Percentiles rank a stretch among this genome's conserved stretches.
Conservation (phyloP, 768 basidiomycete species). For the Podaxis pistillaris region DNA sequence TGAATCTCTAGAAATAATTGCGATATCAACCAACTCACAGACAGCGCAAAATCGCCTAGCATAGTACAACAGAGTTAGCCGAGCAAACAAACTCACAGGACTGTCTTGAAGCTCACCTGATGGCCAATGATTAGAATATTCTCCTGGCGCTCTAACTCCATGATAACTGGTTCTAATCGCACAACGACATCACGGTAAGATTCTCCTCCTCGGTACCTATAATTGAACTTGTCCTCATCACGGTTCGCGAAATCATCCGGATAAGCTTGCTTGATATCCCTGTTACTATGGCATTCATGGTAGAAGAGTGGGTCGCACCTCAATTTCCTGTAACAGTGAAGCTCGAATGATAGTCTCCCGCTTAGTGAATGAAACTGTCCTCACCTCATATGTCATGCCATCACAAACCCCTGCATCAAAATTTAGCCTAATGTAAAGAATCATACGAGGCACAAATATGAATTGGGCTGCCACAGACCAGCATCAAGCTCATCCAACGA, state of each 20-base stretch:
- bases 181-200: slow-evolving; percentile 97
- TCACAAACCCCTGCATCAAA: slow-evolving; percentile 77
- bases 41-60: slow-evolving; percentile 75
- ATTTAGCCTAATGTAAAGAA: not conserved
- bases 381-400: slow-evolving; percentile 92
- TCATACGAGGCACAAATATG: not conserved
- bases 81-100: not conserved
- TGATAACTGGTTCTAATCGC: slow-evolving; percentile 95
- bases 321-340: slow-evolving; percentile 66
- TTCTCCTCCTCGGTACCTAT: slow-evolving; percentile 95
- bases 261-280: slow-evolving; percentile 70
- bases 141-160: slow-evolving; percentile 98
- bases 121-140: slow-evolving; percentile 97
- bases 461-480: slow-evolving; percentile 32
- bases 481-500: slow-evolving; percentile 97
- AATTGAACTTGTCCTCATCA: slow-evolving; percentile 99
- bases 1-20: not conserved
- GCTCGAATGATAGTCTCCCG: not conserved
- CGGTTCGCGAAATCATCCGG: slow-evolving; percentile 98
- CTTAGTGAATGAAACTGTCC: slow-evolving; percentile 5
- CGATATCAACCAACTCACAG: slow-evolving; percentile 42
- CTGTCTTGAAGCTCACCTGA: slow-evolving; percentile 49
- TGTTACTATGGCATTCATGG: not conserved
- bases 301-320: slow-evolving; percentile 45
- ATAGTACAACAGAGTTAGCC: slow-evolving; percentile 2